Conservation (phyloP, 169 alveolate genomes). For the Blepharisma undulans region DNA sequence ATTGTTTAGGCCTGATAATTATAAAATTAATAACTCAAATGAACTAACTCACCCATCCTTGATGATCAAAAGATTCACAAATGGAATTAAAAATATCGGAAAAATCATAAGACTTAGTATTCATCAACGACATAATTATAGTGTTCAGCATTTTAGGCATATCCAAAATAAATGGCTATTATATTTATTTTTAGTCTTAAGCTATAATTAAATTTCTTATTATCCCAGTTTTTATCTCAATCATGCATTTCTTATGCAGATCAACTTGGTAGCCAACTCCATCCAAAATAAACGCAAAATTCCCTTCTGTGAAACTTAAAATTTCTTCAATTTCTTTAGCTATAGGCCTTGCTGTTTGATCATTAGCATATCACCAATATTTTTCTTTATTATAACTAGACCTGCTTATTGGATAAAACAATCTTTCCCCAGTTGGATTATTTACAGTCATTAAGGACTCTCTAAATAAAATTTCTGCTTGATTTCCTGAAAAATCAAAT, state of each 20-base stretch:
- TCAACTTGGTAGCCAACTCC: neutral
- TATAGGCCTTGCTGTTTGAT: conserved; percentile 28
- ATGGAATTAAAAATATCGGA: no score
- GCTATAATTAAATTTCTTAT: neutral
- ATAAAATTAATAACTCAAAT: no score
- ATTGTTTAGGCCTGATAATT: no score
- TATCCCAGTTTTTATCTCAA: neutral
- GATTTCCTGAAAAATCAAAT: neutral
- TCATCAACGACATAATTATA: neutral
- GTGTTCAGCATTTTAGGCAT: neutral
- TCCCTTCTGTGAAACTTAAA: conserved; percentile 5
- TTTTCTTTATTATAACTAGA: neutral
- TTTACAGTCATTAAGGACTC: neutral
- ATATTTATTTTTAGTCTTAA: neutral
- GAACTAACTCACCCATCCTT: no score
- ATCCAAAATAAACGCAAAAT: neutral
- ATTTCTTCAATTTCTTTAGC: conserved; percentile 27
- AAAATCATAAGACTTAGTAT: no score
- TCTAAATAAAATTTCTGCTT: neutral
- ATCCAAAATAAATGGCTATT: neutral
- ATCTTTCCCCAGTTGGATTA: neutral
- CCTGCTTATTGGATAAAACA: conserved; percentile 21
- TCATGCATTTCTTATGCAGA: neutral
- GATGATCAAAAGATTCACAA: no score
- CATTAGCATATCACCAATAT: conserved; percentile 32